Evolutionary conservation across 805 yeast species (phyloP), one percentile per base, ranked within the genome.

Genomic region (Metschnikowia continentalis): DNA sequence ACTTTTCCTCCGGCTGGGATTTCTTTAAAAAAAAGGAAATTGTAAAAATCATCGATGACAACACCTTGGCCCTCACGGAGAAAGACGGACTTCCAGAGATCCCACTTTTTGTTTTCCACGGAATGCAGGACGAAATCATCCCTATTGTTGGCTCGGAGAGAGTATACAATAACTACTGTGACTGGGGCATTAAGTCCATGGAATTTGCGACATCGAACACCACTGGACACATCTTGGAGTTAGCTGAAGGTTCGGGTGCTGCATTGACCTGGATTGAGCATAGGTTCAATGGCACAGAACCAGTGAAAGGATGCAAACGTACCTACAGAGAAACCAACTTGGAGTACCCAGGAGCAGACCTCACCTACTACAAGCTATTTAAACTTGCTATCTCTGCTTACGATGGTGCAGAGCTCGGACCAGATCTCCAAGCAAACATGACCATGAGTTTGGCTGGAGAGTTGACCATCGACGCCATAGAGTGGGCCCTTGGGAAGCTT

Each of bases 201-300:
- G 73, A 69, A 50, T 63, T 67, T 48, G 60, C 67, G 4, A 57
- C 53, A n/a, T 62, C 63, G 17, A 43, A 56, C 17, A 42, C 52
- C n/a, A 57, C 65, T 19, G 71, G 69, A 4, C 74, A 69, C 51
- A 46, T 62, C 35, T 50, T 60, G 11, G 70, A 65, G 48, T 40
- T 50, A 20, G 26, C 51, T 14, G 55, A 52, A 19, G 61, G 61
- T 10, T 40, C 42, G 6, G 50, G 47, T 6, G 59, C 59, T 1
- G 59, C 51, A 2, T 32, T 57, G 35, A 39, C 41, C n/a, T 57
- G 61, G 61, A 7, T 55, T 3, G 40, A 47, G 8, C 46, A 54
- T 23, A 50, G 59, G 1, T 47, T 56, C 33, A 53, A 39, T 1
- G 61, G 61, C n/a, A 5, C 6, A 3, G 44, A 33, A 1, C 43